A percentile compares a stretch with the other conserved stretches of the same genome.
These are phyloP conservation scores for Carex arenaria DNA, from an alignment of 202 grass and related monocot genomes.

Conservation along the genomic window DNA sequence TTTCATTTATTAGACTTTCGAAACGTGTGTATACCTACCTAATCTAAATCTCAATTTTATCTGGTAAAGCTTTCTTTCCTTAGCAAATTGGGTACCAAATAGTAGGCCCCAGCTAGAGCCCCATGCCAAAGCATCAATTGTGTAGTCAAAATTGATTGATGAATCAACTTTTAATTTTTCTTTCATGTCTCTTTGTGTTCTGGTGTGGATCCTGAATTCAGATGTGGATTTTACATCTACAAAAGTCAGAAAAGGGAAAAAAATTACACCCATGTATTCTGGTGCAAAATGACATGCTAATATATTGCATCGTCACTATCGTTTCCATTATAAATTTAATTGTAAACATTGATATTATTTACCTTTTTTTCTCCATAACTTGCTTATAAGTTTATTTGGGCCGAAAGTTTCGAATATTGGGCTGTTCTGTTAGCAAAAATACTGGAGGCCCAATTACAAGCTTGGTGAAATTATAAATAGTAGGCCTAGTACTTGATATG, in stretches of 20 bases:
- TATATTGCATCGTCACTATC: too few relatives aligned
- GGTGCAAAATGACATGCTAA: neutral
- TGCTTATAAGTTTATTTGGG: neutral
- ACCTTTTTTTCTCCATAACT: too few relatives aligned
- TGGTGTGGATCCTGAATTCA: too few relatives aligned
- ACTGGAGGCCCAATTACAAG: neutral
- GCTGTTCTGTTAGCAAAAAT: neutral
- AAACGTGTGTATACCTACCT: constrained; percentile 10
- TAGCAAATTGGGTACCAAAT: neutral
- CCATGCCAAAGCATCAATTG: neutral
- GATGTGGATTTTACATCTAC: too few relatives aligned
- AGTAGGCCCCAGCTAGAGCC: neutral
- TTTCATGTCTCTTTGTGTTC: neutral
- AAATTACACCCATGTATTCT: neutral
- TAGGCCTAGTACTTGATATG: too few relatives aligned
- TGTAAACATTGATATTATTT: too few relatives aligned
- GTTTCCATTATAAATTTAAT: too few relatives aligned
- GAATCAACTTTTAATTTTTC: neutral
- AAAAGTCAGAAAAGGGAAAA: too few relatives aligned
- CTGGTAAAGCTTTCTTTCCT: neutral
- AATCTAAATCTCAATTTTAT: neutral
- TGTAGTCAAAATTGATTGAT: neutral
- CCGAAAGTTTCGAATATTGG: neutral
- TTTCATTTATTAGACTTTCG: neutral
- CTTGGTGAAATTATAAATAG: neutral